Base-by-base conservation (phyloP, 228 moss, liverwort and hornwort species). In the Sphagnum magellanicum region DNA sequence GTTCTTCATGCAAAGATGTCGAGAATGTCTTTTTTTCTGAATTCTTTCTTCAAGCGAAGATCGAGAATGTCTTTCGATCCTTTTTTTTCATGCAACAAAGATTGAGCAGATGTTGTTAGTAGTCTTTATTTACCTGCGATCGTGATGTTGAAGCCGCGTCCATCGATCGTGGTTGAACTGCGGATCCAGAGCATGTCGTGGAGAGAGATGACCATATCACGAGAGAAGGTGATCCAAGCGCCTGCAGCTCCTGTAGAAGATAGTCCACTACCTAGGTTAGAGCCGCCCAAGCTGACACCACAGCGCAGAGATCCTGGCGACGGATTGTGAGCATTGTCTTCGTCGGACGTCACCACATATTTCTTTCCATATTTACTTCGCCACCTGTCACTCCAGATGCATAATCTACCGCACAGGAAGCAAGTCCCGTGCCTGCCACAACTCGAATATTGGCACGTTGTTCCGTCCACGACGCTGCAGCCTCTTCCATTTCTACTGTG, bases 131-230 rank as follows among this genome's bases (percentile, higher is more conserved):
- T 73, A 81, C 81, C 81, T 73, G 82, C 87, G 7, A 97, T 63
- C 0, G 76, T 84, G 49, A 93, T 46, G 48, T 90, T 88, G 67
- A 69, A 71, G n/a, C 93, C 91, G 0, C 97, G 84, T 0, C 97
- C 97, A 4, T 97, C 97, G 0, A 97, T 81, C 0, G 97, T 97
- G 8, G 97, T 97, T 6, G 79, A 79, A 52, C 91, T 97, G 59
- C 83, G 84, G 60, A 97, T 68, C 91, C 93, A 97, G 49, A 97
- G 14, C 79, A 88, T 63, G 55, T 85, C 93, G 0, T 78, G 76
- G 10, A 97, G 80, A 1, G 73, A 69, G 6, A 97, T 93, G 6
- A 72, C 69, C 60, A 85, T 70, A 49, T 78, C 81, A 4, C 74
- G 16, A 0, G 88, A 76, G 11, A 97, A 97, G 0, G 82, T 88